Base-by-base conservation (phyloP, 257 asterid species). In the Solanum ossicruentum region DNA sequence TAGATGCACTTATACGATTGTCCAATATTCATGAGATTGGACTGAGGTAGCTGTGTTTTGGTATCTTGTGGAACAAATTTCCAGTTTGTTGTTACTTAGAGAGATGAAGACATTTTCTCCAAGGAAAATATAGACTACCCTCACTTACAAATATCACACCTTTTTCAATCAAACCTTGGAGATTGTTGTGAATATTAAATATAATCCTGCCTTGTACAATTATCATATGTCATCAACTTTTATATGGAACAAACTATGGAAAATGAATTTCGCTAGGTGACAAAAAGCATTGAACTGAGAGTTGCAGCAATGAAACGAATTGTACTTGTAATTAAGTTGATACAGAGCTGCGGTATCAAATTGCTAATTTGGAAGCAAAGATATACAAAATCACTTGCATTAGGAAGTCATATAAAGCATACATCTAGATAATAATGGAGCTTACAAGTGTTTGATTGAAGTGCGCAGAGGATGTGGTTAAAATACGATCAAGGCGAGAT, bases 401-500 rank as follows among this genome's bases (percentile, higher is more conserved):
- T 23, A 13, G 32, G 81, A 52, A 66, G 80, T 56, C 57, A 45
- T 47, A 45, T 12, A 72, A 72, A n/a, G 17, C 80, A 43, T 41
- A 71, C 80, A 43, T 71, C 57, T 18, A 3, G 12, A 12, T 32
- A 86, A 52, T 43, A 81, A 67, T 8, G 52, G 28, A 85, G 23
- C 85, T 92, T 89, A 94, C 99, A 60, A 92, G 84, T 41, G 98
- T 92, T 89, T 92, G 98, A 85, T 89, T 87, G 82, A 95, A 90
- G 91, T 97, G 99, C 21, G 93, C 95, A 41, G 98, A 94, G 0
- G 98, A 92, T 51, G 98, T 97, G 85, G 94, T 90, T 81, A 90
- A 90, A 71, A 95, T 85, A 26, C 95, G 95, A 89, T 95, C 96
- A 47, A 92, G 69, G 55, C 98, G 94, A 83, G 97, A 91, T 90